These are phyloP conservation scores for Vigna hirtella DNA, from an alignment of 306 rosid genomes.

Conservation along the genomic window DNA sequence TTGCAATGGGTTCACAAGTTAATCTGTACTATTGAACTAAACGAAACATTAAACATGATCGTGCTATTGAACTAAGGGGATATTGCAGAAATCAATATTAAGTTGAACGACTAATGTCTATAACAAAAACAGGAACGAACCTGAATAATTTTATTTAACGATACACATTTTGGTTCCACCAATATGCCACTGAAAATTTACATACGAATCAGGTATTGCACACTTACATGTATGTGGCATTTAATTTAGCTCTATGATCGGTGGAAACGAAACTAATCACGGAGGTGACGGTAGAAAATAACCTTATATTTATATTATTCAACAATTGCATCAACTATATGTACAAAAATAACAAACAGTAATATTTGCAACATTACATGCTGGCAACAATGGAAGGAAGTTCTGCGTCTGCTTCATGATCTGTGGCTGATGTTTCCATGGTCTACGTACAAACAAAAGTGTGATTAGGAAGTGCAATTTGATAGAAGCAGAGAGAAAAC, in stretches of 20 bases:
- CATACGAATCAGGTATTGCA: slow-evolving; percentile 35
- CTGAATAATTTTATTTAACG: neutral
- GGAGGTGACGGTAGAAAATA: neutral
- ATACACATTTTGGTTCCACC: slow-evolving; percentile 33
- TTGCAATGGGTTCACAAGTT: too few species aligned
- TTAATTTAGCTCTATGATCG: slow-evolving; percentile 38
- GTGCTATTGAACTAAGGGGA: neutral
- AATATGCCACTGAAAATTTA: slow-evolving; percentile 32
- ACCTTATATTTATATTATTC: slow-evolving; percentile 41
- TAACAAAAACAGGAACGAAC: neutral
- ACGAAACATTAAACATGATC: too few species aligned
- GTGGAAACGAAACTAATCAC: slow-evolving; percentile 21
- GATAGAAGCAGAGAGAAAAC: slow-evolving; percentile 3
- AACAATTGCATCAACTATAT: slow-evolving; percentile 61
- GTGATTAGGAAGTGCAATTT: slow-evolving; percentile 17
- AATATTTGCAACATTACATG: slow-evolving; percentile 68
- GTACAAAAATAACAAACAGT: slow-evolving; percentile 58
- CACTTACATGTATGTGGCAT: slow-evolving; percentile 26
- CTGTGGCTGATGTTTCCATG: slow-evolving; percentile 53
- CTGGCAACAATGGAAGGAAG: slow-evolving; percentile 81
- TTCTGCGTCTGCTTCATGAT: slow-evolving; percentile 76
- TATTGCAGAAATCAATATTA: neutral
- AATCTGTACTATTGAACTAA: too few species aligned
- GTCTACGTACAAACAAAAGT: slow-evolving; percentile 46
- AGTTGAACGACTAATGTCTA: neutral